phyloP scores from a whole-genome alignment of 106 monocot genomes.

The Dendrobium nobile region DNA sequence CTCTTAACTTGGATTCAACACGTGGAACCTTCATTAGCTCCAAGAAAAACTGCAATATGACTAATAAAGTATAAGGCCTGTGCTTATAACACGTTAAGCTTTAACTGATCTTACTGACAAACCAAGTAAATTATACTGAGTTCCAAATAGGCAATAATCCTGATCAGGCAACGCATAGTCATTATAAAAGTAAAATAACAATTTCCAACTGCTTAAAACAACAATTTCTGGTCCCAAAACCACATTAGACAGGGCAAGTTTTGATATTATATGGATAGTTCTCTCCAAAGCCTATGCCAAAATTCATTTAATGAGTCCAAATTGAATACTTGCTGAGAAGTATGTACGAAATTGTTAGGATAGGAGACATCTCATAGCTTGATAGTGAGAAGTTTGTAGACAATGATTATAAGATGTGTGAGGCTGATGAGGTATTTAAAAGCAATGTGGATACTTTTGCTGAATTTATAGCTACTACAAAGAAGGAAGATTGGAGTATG shows the following conservation, averaged over 20 bases:
- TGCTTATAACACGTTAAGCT: background rate
- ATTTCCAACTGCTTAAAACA: background rate
- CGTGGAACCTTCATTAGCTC: slow-evolving; percentile 10
- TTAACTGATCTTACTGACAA: background rate
- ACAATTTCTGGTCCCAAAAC: background rate
- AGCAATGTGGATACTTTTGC: no score
- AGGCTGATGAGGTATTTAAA: no score
- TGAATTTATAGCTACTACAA: no score
- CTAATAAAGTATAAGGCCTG: background rate
- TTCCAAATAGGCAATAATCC: background rate
- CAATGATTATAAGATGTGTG: no score
- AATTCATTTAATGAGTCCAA: background rate
- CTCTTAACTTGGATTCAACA: slow-evolving; percentile 10
- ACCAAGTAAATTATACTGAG: background rate
- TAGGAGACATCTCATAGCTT: no score
- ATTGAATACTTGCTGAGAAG: background rate
- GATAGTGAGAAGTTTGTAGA: no score
- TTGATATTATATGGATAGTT: no score
- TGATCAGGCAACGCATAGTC: background rate
- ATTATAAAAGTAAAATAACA: background rate
- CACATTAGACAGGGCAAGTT: background rate
- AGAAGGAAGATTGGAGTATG: no score
- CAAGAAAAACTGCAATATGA: slow-evolving; percentile 10
- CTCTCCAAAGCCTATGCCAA: background rate
- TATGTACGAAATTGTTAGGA: no score